Evolutionary conservation across 345 rosid species (phyloP).

Genomic region (Bruguiera parviflora): DNA sequence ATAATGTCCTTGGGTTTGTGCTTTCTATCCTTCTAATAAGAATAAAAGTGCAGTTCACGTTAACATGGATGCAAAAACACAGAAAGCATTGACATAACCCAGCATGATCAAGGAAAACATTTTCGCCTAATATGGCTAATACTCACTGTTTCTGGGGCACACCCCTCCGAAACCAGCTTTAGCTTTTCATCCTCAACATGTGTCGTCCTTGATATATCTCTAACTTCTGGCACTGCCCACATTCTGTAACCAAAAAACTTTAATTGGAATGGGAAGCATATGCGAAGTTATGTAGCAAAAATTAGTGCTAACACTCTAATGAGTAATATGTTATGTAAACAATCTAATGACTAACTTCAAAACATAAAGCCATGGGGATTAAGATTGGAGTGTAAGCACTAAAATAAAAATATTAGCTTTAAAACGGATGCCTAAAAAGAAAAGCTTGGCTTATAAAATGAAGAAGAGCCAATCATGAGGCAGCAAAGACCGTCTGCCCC

Average conservation of each 20-base stretch:
- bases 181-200: slow-evolving; percentile 44
- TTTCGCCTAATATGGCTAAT: slow-evolving; percentile 1
- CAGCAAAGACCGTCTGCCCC: too few species aligned
- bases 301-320: too few species aligned
- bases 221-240: slow-evolving; percentile 80
- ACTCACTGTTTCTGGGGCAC: slow-evolving; percentile 63
- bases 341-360: too few species aligned
- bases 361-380: too few species aligned
- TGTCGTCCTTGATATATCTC: slow-evolving; percentile 37
- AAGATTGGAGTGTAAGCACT: too few species aligned
- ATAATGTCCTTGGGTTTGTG: slow-evolving; percentile 49
- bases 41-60: slow-evolving; percentile 3
- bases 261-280: too few species aligned
- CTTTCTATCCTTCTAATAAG: slow-evolving; percentile 45
- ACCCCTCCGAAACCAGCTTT: slow-evolving; percentile 63
- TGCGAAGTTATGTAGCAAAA: too few species aligned
- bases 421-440: too few species aligned
- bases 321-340: too few species aligned
- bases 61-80: slow-evolving; percentile 7
- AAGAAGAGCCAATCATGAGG: too few species aligned
- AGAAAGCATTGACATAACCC: neutral
- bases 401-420: too few species aligned
- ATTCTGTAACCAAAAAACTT: slow-evolving; percentile 41
- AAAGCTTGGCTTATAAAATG: too few species aligned
- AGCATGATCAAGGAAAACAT: neutral